A percentile compares a stretch with the other conserved stretches of the same genome.
Conservation (phyloP, 2,329 filamentous ascomycete species). For the Botrytis sinoallii region DNA sequence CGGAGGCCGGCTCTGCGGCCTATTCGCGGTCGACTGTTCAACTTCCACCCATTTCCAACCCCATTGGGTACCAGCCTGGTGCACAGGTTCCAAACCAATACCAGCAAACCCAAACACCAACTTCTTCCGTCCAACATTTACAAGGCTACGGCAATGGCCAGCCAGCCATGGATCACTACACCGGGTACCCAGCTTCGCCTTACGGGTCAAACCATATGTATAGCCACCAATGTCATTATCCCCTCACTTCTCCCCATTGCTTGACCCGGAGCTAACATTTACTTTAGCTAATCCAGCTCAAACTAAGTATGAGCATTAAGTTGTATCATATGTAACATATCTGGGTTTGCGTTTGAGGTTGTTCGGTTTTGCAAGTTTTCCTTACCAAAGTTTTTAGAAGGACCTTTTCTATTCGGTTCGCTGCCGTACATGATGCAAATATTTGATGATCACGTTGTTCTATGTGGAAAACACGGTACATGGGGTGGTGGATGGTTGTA, state of each 20-base stretch:
- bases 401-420: conserved; percentile 30
- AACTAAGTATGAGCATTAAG: conserved; percentile 39
- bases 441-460: conserved; percentile 32
- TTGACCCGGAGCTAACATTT: conserved; percentile 29
- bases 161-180: conserved; percentile 40
- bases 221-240: conserved; percentile 50
- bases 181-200: conserved; percentile 56
- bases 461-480: conserved; percentile 18
- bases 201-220: conserved; percentile 57
- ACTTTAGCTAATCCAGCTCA: conserved; percentile 34
- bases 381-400: conserved; percentile 33
- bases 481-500: conserved; percentile 24
- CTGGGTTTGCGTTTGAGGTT: conserved; percentile 37
- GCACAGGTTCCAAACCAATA: conserved; percentile 45
- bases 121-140: conserved; percentile 50
- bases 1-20: conserved; percentile 50
- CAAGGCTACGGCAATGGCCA: conserved; percentile 50
- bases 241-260: conserved; percentile 26
- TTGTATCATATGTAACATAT: conserved; percentile 38
- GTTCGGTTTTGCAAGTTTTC: conserved; percentile 22
- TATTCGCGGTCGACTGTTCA: conserved; percentile 57
- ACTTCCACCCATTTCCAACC: conserved; percentile 54
- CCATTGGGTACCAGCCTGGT: conserved; percentile 65
- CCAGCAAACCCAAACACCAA: conserved; percentile 44
- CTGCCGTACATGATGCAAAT: conserved; percentile 37